Conservation (phyloP, 2,329 filamentous ascomycete species). For the Leptographium wingfieldii region DNA sequence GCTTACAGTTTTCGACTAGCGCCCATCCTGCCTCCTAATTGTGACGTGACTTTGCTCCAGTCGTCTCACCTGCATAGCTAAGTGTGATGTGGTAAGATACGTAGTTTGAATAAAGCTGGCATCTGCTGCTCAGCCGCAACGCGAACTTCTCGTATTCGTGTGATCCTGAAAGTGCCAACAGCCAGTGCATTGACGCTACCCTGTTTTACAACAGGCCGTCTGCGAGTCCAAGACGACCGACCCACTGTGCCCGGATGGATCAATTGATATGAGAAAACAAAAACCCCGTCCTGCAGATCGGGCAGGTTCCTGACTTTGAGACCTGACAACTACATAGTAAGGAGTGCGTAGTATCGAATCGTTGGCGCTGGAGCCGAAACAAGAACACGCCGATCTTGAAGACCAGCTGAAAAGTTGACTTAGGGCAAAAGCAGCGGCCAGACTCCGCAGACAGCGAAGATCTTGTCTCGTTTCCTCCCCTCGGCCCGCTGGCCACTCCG, state of each 20-base stretch:
- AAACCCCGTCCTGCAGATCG: background rate
- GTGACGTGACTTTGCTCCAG: background rate
- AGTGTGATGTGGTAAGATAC: background rate
- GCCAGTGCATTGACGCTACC: background rate
- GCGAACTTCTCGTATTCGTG: background rate
- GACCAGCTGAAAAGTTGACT: background rate
- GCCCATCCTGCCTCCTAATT: background rate
- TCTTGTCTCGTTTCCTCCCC: background rate
- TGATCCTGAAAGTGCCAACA: background rate
- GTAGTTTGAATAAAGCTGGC: no score
- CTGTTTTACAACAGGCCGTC: background rate
- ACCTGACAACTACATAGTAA: no score
- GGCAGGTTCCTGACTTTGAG: no score
- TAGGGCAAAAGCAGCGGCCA: background rate
- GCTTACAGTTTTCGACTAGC: background rate
- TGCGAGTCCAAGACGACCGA: background rate
- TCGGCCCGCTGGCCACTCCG: no score
- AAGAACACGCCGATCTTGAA: background rate
- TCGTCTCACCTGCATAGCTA: no score
- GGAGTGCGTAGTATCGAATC: background rate
- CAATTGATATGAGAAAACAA: background rate
- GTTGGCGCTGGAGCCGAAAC: background rate
- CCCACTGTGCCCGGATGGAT: background rate
- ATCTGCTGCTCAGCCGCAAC: background rate
- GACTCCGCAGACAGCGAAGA: background rate